Percentiles rank a stretch among this genome's conserved stretches.
Evolutionary conservation across 495 filamentous ascomycete species (phyloP).

Genomic region (Penicillium verhagenii): DNA sequence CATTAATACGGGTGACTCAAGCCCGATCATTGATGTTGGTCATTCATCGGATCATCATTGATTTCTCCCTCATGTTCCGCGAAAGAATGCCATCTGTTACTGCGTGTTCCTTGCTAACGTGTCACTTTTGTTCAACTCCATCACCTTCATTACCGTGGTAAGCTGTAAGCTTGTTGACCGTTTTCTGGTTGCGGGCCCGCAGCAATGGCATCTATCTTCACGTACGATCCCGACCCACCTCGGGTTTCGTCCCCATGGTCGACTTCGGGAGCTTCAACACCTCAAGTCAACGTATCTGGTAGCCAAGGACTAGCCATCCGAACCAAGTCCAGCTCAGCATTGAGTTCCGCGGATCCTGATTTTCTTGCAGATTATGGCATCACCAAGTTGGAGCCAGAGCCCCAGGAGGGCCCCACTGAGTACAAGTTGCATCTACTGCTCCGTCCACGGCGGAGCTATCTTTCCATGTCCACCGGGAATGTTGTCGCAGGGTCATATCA

Average conservation of each 20-base stretch:
- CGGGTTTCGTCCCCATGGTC: slow-evolving; percentile 90
- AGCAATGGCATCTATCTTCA: slow-evolving; percentile 94
- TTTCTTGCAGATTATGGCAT: slow-evolving; percentile 66
- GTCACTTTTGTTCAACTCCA: slow-evolving; percentile 2
- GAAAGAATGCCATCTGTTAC: slow-evolving; percentile 15
- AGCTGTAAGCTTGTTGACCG: background rate
- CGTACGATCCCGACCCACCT: slow-evolving; percentile 84
- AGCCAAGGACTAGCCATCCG: slow-evolving; percentile 24
- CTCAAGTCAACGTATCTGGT: slow-evolving; percentile 24
- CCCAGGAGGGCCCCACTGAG: slow-evolving; percentile 90
- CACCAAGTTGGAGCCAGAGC: slow-evolving; percentile 81
- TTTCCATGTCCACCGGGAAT: slow-evolving; percentile 58
- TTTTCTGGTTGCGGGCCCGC: background rate
- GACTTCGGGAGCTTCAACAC: slow-evolving; percentile 46
- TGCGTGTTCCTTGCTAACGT: background rate
- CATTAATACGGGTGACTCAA: slow-evolving; percentile 19
- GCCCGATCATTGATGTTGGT: slow-evolving; percentile 1
- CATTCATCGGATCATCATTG: background rate
- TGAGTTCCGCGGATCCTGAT: slow-evolving; percentile 41
- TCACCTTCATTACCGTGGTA: slow-evolving; percentile 16
- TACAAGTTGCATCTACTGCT: slow-evolving; percentile 95
- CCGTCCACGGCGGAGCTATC: slow-evolving; percentile 71
- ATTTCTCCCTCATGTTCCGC: slow-evolving; percentile 1
- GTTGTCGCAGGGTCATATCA: slow-evolving; percentile 61
- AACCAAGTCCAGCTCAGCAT: slow-evolving; percentile 25